Conservation (phyloP, 352 stramenopile species). For the Phytophthora rubi region DNA sequence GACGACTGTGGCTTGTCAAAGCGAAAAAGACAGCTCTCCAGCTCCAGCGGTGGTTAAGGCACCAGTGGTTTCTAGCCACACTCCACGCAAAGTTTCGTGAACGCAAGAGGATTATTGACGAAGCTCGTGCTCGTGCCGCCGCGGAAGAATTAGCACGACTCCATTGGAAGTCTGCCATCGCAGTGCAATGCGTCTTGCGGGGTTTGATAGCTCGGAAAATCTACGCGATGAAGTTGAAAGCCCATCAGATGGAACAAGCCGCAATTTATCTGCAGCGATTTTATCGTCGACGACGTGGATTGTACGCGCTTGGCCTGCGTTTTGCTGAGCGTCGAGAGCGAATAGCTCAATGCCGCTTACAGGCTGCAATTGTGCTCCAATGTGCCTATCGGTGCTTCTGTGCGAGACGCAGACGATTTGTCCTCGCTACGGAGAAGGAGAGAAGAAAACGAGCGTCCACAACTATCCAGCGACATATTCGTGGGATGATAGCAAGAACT, state of each 20-base stretch:
- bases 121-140: constrained; percentile 29
- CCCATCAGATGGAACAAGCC: constrained; percentile 36
- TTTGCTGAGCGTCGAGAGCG: constrained; percentile 55
- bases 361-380: constrained; percentile 49
- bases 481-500: constrained; percentile 28
- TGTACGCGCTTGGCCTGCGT: constrained; percentile 56
- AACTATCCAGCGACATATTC: constrained; percentile 48
- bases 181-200: constrained; percentile 51
- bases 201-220: constrained; percentile 41
- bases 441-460: constrained; percentile 32
- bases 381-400: constrained; percentile 39
- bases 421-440: constrained; percentile 27
- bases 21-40: constrained; percentile 8
- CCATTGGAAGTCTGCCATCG: constrained; percentile 27
- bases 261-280: constrained; percentile 51
- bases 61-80: constrained; percentile 15
- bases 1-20: constrained; percentile 28
- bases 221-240: constrained; percentile 22
- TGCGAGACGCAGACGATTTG: constrained; percentile 18
- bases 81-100: constrained; percentile 35
- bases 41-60: constrained; percentile 36
- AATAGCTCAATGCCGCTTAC: constrained; percentile 33
- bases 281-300: constrained; percentile 48
- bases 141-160: constrained; percentile 36
- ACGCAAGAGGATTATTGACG: constrained; percentile 38